Base-by-base conservation (phyloP, 2,329 filamentous ascomycete species). In the Talaromyces sp. region DNA sequence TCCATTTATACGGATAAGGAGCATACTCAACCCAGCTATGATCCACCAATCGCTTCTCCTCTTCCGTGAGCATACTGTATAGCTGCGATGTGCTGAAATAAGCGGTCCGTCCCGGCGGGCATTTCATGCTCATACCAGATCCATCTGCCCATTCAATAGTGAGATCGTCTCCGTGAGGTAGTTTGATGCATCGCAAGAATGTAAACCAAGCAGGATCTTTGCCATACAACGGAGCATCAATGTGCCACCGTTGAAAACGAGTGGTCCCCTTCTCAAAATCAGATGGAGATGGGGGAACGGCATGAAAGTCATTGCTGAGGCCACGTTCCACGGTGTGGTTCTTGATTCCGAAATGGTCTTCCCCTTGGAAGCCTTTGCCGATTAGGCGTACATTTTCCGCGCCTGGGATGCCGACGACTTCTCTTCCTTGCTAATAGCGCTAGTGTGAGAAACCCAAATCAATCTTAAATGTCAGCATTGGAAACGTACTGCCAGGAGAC, bases 181-280 rank as follows among this genome's bases (percentile, higher is more conserved):
- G 72, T 65, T 75, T 79, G 61, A 81, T 61, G 47, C 75, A 77
- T 5, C 79, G 77, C 3, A 82, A 72, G 1, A 78, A 79, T 5
- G 79, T 82, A 68, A 81, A 81, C 74, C 75, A 78, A 1, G 79
- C 76, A 0, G 79, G 79, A 31, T 81, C 76, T 5, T 76, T 73
- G 2, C 68, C 77, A 66, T 81, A 82, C 1, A 82, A 72, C 1
- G 80, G 79, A 7, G 79, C 81, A 65, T 83, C 81, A n/a, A 83
- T 80, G 66, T 83, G 81, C 81, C 81, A 83, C 29, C 79, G 73
- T 56, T 83, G 80, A 65, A 83, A 83, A 19, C 81, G 78, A 0
- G 79, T 81, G 51, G 80, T 74, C 10, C 81, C 80, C 5, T 71
- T 68, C 1, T 74, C 68, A 64, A 82, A 82, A 4, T 80, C 76